Evolutionary conservation across 169 alveolate species (phyloP), one percentile per base, ranked within the genome.

Genomic region (Prorocentrum cordatum): DNA sequence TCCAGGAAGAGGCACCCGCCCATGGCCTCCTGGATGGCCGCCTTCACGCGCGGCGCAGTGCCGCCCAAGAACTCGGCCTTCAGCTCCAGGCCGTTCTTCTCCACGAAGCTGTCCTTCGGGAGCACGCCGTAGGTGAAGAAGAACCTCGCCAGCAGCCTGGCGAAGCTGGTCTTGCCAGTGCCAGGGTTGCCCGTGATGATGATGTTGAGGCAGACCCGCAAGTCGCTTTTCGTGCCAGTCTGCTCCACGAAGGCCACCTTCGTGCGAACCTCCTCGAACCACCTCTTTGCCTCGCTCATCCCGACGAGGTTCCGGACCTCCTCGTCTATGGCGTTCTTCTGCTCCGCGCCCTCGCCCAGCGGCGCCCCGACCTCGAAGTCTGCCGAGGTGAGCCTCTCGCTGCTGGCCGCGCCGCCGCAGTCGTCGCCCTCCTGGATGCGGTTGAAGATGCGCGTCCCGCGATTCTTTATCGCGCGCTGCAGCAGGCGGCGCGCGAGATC

Each of bases 61-160:
- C 91, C 91, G 36, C 91, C 91, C 91, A 82, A 62, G 91, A 82
- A 82, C 58, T 82, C 91, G 2, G 91, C 91, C 42, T 82, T 82
- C 39, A 82, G 39, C 80, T 82, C 91, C 35, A 82, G 91, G 71
- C 91, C 91, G 47, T 82, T 82, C 80, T 82, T 82, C 54, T 82
- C 91, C 32, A 82, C 91, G 36, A 82, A 82, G 68, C 80, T 62
- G 38, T 82, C 91, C 68, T 64, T 61, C 29, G 91, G 77, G 31
- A 82, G 80, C 38, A 82, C 91, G 22, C 91, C 91, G 38, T 82
- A 82, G 80, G 91, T 82, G 80, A 62, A 80, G 45, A 82, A 82
- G 80, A 82, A 82, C 2, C 80, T 68, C 24, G 91, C 91, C 80
- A 82, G 80, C 54, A 82, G 29, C n/a, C 91, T 79, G 24, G 91